Evolutionary conservation across 768 basidiomycete species (phyloP).

Genomic region (Erythrobasidium yunnanense): DNA sequence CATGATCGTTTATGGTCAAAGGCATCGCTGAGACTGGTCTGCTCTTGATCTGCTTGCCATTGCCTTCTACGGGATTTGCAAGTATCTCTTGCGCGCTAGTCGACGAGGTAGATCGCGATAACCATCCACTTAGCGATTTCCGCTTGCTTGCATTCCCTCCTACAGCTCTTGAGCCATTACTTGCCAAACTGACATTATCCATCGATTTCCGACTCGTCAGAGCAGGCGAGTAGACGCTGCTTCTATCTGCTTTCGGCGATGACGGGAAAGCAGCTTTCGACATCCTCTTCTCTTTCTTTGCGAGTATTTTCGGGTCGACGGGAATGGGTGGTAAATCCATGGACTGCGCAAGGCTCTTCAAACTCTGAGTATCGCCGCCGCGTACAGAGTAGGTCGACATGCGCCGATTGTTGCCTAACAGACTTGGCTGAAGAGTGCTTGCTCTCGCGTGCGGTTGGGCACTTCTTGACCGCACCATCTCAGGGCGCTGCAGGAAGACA

Average conservation of each 20-base stretch:
- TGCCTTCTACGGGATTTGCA: background rate
- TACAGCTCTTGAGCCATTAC: background rate
- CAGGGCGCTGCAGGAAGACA: background rate
- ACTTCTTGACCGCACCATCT: background rate
- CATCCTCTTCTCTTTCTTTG: slow-evolving; percentile 12
- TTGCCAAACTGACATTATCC: background rate
- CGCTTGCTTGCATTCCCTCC: background rate
- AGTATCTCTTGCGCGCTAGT: background rate
- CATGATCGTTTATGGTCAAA: too few relatives aligned
- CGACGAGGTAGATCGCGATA: background rate
- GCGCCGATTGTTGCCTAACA: slow-evolving; percentile 3
- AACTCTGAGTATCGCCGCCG: background rate
- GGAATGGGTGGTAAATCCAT: slow-evolving; percentile 9
- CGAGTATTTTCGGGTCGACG: slow-evolving; percentile 21
- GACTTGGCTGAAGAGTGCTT: background rate
- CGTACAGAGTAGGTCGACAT: background rate
- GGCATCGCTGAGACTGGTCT: too few relatives aligned
- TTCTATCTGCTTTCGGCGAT: background rate
- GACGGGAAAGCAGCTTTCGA: background rate
- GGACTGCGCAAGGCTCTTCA: background rate
- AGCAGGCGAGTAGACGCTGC: background rate
- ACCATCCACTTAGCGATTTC: slow-evolving; percentile 3
- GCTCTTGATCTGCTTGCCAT: too few relatives aligned
- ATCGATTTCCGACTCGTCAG: background rate
- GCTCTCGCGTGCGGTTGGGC: background rate